Conservation (phyloP, 2,329 filamentous ascomycete genomes). For the Ophiocordyceps camponoti-leonardi region DNA sequence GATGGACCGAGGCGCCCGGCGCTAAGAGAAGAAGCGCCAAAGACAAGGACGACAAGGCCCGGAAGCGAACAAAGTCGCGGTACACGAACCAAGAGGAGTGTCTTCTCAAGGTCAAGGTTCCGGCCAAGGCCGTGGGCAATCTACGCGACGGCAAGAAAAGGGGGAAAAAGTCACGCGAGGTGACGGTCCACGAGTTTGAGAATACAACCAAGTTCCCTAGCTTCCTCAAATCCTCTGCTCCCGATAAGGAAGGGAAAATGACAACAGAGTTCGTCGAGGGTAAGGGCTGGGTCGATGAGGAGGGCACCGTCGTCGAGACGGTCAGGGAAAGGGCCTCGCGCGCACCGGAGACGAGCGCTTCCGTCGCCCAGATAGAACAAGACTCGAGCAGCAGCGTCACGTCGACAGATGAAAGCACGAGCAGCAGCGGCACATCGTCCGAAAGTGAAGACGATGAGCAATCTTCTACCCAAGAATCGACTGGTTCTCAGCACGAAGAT, state of each 20-base stretch:
- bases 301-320: slow-evolving; percentile 58
- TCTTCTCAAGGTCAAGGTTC: slow-evolving; percentile 65
- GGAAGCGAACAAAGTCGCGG: slow-evolving; percentile 50
- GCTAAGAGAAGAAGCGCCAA: slow-evolving; percentile 29
- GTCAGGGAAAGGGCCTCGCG: slow-evolving; percentile 19
- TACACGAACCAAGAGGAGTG: slow-evolving; percentile 70
- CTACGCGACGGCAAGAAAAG: slow-evolving; percentile 31
- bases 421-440: slow-evolving; percentile 13
- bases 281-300: slow-evolving; percentile 72
- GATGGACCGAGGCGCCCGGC: slow-evolving; percentile 60
- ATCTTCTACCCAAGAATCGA: slow-evolving; percentile 8
- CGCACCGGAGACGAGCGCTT: not conserved
- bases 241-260: slow-evolving; percentile 16
- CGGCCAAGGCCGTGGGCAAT: slow-evolving; percentile 27
- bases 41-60: slow-evolving; percentile 28
- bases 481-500: not conserved
- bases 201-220: slow-evolving; percentile 69
- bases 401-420: slow-evolving; percentile 6
- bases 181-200: slow-evolving; percentile 76
- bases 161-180: slow-evolving; percentile 30
- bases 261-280: slow-evolving; percentile 57
- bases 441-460: slow-evolving; percentile 7
- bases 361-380: not conserved
- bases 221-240: slow-evolving; percentile 46
- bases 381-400: slow-evolving; percentile 14